Base-by-base conservation (phyloP, 495 filamentous ascomycete species). In the Pseudoneurospora amorphoporcata region DNA sequence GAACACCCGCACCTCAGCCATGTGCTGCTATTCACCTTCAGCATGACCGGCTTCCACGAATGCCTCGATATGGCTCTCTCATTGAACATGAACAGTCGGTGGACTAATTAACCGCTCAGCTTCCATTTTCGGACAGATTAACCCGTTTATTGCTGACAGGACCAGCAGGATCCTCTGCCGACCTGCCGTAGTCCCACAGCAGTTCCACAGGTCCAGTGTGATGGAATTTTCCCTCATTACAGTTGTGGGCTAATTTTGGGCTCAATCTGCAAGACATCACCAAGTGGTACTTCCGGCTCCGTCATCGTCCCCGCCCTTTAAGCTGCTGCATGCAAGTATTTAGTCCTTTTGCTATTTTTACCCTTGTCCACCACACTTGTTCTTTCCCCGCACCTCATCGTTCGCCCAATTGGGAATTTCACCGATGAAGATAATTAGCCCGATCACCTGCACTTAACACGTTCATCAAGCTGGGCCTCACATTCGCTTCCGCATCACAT, bases 41-140 rank as follows among this genome's bases (percentile, higher is more conserved):
- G 12, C 23, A 61, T 61, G 12, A 35, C 29, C 53, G 23, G 14
- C 14, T 61, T 61, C 53, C 53, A 35, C 29, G 23, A 8, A 35
- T 65, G 53, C 29, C 53, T 32, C 32, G 1, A 3, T 35, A 23
- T 23, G 23, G 47, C 53, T 17, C 53, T 65, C 14, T 65, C 53
- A 0, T 23, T 32, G 12, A 29, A 0, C 23, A 10, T 10, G 53
- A 32, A 61, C 23, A 29, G 29, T 17, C 7, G 58, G 10, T 74
- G 80, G 78, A 39, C 73, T 77, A 81, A 81, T 81, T 82, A 80
- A 73, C 72, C 79, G 79, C 79, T 39, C 38, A 3, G 17, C 42
- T 70, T 74, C 74, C 71, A 17, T 19, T 71, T 77, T 73, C 16
- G 73, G 76, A 73, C 61, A 58, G 61, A 73, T 70, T 73, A 58